Conservation (phyloP, 2,329 filamentous ascomycete species). For the Coniochaeta ligniaria region DNA sequence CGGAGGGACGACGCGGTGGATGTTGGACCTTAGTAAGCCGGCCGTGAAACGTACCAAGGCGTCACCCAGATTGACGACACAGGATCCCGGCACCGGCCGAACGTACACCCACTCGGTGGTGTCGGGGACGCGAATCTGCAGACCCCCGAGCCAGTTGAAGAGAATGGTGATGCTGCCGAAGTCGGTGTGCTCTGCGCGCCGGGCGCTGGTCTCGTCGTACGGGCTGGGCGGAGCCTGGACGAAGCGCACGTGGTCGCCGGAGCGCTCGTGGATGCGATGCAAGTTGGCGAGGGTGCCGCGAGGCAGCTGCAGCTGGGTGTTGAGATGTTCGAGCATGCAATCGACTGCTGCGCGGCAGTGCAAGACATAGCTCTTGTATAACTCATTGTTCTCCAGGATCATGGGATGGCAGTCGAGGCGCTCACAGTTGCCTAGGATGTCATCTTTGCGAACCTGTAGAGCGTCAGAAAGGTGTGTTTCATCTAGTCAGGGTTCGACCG, state of each 20-base stretch:
- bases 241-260: conserved; percentile 6
- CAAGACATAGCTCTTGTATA: neutral
- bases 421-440: conserved; percentile 1
- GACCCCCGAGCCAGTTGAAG: conserved; percentile 29
- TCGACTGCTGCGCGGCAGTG: conserved; percentile 2
- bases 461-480: too few species aligned
- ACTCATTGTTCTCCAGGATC: neutral
- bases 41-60: conserved; percentile 25
- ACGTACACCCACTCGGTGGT: conserved; percentile 24
- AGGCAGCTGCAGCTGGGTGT: conserved; percentile 1
- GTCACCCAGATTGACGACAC: conserved; percentile 29
- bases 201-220: neutral
- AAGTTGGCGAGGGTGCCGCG: neutral
- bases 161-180: conserved; percentile 29
- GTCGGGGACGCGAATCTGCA: conserved; percentile 25
- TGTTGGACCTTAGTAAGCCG: conserved; percentile 21
- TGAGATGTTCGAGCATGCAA: conserved; percentile 1
- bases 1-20: conserved; percentile 24
- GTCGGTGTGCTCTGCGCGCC: conserved; percentile 23
- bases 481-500: too few species aligned
- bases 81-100: conserved; percentile 21
- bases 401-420: neutral
- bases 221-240: neutral
- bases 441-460: conserved; percentile 4
- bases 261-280: conserved; percentile 1